Percentiles rank a stretch among this genome's conserved stretches.
These are phyloP conservation scores for Penicillium waksmanii DNA, from an alignment of 495 filamentous ascomycete genomes.

Conservation along the genomic window DNA sequence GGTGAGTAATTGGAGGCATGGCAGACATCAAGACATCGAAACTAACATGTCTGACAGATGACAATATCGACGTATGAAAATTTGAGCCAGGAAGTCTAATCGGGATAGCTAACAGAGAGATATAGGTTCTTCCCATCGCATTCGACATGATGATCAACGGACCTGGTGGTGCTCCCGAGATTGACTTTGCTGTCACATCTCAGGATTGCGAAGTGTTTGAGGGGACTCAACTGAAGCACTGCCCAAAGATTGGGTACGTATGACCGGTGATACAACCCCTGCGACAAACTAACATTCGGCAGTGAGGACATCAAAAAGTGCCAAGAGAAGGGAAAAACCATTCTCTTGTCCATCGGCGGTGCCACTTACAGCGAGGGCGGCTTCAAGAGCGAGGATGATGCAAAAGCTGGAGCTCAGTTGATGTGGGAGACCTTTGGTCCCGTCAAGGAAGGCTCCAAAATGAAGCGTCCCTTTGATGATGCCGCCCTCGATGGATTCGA, in stretches of 20 bases:
- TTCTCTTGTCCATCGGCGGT: slow-evolving; percentile 71
- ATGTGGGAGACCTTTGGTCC: slow-evolving; percentile 72
- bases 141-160: slow-evolving; percentile 62
- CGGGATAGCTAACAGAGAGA: slow-evolving; percentile 7
- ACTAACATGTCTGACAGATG: slow-evolving; percentile 22
- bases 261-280: not conserved
- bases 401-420: slow-evolving; percentile 57
- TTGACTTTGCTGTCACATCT: slow-evolving; percentile 65
- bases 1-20: slow-evolving; percentile 43
- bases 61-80: slow-evolving; percentile 44
- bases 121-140: slow-evolving; percentile 61
- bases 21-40: not conserved
- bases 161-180: slow-evolving; percentile 48
- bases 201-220: slow-evolving; percentile 60
- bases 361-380: slow-evolving; percentile 64
- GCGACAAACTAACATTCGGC: slow-evolving; percentile 22
- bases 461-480: slow-evolving; percentile 64
- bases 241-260: slow-evolving; percentile 63
- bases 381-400: slow-evolving; percentile 56
- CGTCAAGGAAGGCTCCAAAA: slow-evolving; percentile 21
- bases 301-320: slow-evolving; percentile 65
- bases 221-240: slow-evolving; percentile 59
- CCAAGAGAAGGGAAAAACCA: slow-evolving; percentile 65
- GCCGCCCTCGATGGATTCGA: slow-evolving; percentile 74
- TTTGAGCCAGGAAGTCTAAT: not conserved